Percentiles rank a stretch among this genome's conserved stretches.
Evolutionary conservation across 1,284 basidiomycete genomes (phyloP).

Genomic region (Mycosarcoma mackinlayi): DNA sequence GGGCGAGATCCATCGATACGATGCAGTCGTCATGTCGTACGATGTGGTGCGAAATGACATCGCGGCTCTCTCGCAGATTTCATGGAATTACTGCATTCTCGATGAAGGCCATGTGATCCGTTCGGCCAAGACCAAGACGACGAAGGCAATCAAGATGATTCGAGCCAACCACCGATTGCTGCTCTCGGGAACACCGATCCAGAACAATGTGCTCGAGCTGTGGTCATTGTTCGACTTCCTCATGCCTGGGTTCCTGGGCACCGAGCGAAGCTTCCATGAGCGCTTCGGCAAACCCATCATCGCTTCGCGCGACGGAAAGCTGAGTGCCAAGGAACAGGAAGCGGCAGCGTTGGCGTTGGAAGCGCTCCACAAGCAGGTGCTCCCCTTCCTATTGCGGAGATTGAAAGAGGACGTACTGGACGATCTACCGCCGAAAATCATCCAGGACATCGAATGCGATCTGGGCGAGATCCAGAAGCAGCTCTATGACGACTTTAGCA

Average conservation of each 20-base stretch:
- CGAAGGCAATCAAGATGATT: conserved; percentile 92
- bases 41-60: conserved; percentile 98
- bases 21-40: conserved; percentile 95
- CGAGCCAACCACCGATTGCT: conserved; percentile 91
- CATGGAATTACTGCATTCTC: conserved; percentile 96
- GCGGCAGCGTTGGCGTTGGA: conserved; percentile 85
- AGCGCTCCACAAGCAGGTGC: conserved; percentile 95
- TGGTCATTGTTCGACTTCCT: conserved; percentile 99
- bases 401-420: conserved; percentile 97
- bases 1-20: conserved; percentile 69
- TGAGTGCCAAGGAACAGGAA: conserved; percentile 86
- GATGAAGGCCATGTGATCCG: conserved; percentile 99
- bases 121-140: conserved; percentile 96
- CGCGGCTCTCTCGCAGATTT: conserved; percentile 77
- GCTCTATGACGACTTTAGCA: conserved; percentile 84
- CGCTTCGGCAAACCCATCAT: conserved; percentile 95
- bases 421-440: conserved; percentile 98
- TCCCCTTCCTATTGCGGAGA: conserved; percentile 96
- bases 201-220: conserved; percentile 97
- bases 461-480: conserved; percentile 74
- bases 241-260: conserved; percentile 98
- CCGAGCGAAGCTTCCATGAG: conserved; percentile 93
- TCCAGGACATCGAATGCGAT: conserved; percentile 99
- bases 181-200: conserved; percentile 96
- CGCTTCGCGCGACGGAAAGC: conserved; percentile 92